phyloP scores from a whole-genome alignment of 192 early-diverging fungal species.

The Kickxella alabastrina region DNA sequence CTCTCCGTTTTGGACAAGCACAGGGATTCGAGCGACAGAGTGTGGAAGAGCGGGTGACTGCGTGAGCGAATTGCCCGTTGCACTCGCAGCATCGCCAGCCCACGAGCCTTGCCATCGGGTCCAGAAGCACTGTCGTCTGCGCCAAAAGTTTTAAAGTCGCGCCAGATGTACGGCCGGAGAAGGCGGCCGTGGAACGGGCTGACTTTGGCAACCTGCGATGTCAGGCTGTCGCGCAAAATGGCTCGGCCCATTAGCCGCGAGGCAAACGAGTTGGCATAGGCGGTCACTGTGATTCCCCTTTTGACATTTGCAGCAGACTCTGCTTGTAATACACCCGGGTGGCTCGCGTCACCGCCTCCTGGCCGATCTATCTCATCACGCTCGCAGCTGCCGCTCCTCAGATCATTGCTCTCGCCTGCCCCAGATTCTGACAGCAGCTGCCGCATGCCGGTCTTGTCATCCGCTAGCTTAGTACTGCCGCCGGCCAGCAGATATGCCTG shows the following conservation, averaged over 20 bases:
- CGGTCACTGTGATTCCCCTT: constrained; percentile 39
- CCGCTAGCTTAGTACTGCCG: too few relatives aligned
- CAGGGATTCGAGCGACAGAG: constrained; percentile 5
- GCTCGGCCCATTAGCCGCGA: constrained; percentile 67
- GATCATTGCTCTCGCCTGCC: background rate
- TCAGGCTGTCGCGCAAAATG: constrained; percentile 55
- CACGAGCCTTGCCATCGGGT: background rate
- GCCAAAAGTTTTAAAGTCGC: constrained; percentile 57
- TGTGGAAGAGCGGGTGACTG: constrained; percentile 28
- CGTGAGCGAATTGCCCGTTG: constrained; percentile 32
- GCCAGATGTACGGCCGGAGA: constrained; percentile 79
- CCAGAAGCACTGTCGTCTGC: constrained; percentile 22
- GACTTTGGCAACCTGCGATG: constrained; percentile 52
- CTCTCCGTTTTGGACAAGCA: constrained; percentile 25
- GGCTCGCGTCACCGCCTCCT: background rate
- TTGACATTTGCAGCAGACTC: too few relatives aligned
- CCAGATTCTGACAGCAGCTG: too few relatives aligned
- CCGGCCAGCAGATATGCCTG: constrained; percentile 2
- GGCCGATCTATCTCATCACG: too few relatives aligned
- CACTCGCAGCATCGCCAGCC: constrained; percentile 20
- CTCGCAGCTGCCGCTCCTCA: background rate
- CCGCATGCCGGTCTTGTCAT: too few relatives aligned
- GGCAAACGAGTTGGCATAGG: constrained; percentile 70
- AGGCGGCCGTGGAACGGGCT: constrained; percentile 71
- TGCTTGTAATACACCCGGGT: background rate